phyloP scores from a whole-genome alignment of 1,284 basidiomycete genomes.

The Boletellus dicymbophilus region DNA sequence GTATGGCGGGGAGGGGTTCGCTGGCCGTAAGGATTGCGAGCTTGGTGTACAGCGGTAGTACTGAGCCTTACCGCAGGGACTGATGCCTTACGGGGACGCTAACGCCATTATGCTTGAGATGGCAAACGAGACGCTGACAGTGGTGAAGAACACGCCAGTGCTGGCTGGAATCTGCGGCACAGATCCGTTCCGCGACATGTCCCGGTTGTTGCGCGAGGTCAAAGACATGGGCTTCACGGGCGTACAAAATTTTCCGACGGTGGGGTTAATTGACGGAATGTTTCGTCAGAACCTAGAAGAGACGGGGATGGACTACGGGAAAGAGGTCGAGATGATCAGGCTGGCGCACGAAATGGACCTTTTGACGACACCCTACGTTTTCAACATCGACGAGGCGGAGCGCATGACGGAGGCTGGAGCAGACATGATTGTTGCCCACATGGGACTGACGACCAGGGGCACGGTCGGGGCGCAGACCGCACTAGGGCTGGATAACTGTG shows the following conservation, averaged over 20 bases:
- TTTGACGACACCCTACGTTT: conserved; percentile 31
- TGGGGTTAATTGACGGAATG: conserved; percentile 31
- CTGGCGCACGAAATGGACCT: conserved; percentile 27
- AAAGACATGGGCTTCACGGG: conserved; percentile 30
- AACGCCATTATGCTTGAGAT: conserved; percentile 34
- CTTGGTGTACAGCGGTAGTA: not conserved
- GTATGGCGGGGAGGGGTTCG: conserved; percentile 33
- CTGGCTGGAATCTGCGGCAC: conserved; percentile 31
- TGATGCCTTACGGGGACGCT: conserved; percentile 35
- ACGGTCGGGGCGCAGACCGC: conserved; percentile 29
- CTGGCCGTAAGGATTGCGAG: conserved; percentile 21
- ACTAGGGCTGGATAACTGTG: conserved; percentile 25
- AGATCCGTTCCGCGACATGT: conserved; percentile 33
- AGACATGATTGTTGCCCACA: conserved; percentile 33
- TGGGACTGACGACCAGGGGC: conserved; percentile 32
- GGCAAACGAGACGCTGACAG: conserved; percentile 28
- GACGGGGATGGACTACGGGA: conserved; percentile 32
- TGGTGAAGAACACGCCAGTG: conserved; percentile 30
- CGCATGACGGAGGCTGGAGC: conserved; percentile 29
- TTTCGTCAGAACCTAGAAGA: conserved; percentile 35
- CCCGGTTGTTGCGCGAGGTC: conserved; percentile 22
- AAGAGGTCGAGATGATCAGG: conserved; percentile 35
- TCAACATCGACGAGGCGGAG: conserved; percentile 27
- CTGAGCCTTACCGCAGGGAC: conserved; percentile 18
- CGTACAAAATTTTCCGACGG: conserved; percentile 34